Conservation (phyloP, 805 yeast species). For the Metschnikowia shivogae region DNA sequence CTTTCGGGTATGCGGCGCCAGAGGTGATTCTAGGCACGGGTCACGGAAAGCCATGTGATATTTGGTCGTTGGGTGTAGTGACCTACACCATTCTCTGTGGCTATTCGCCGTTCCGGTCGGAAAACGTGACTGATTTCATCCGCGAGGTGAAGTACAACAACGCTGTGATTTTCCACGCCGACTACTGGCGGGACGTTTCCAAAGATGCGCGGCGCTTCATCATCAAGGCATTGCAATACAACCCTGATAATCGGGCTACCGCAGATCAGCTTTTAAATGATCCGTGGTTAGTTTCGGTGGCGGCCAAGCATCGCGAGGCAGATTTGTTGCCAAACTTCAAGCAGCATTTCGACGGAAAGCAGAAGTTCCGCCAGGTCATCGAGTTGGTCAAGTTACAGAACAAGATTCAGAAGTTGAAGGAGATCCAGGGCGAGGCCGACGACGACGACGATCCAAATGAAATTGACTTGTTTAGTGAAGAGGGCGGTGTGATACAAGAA, state of each 20-base stretch:
- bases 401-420: slow-evolving; percentile 67
- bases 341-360: slow-evolving; percentile 78
- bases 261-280: slow-evolving; percentile 61
- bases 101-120: slow-evolving; percentile 86
- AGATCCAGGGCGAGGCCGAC: slow-evolving; percentile 48
- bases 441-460: slow-evolving; percentile 49
- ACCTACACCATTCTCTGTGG: slow-evolving; percentile 89
- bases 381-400: slow-evolving; percentile 80
- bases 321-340: slow-evolving; percentile 81
- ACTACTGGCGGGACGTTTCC: slow-evolving; percentile 81
- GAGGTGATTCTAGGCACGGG: slow-evolving; percentile 80
- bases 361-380: slow-evolving; percentile 79
- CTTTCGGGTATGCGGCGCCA: slow-evolving; percentile 96
- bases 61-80: slow-evolving; percentile 94
- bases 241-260: slow-evolving; percentile 67
- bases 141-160: slow-evolving; percentile 69
- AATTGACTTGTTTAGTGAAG: slow-evolving; percentile 39
- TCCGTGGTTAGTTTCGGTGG: slow-evolving; percentile 63
- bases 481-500: slow-evolving; percentile 17
- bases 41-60: slow-evolving; percentile 93
- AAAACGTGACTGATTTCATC: slow-evolving; percentile 73
- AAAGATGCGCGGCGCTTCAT: slow-evolving; percentile 79
- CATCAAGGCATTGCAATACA: slow-evolving; percentile 59
- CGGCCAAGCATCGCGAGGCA: slow-evolving; percentile 42
- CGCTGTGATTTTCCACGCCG: slow-evolving; percentile 80